A percentile compares a stretch with the other conserved stretches of the same genome.
phyloP scores from a whole-genome alignment of 164 flowering plant genomes.

The Houttuynia cordata region DNA sequence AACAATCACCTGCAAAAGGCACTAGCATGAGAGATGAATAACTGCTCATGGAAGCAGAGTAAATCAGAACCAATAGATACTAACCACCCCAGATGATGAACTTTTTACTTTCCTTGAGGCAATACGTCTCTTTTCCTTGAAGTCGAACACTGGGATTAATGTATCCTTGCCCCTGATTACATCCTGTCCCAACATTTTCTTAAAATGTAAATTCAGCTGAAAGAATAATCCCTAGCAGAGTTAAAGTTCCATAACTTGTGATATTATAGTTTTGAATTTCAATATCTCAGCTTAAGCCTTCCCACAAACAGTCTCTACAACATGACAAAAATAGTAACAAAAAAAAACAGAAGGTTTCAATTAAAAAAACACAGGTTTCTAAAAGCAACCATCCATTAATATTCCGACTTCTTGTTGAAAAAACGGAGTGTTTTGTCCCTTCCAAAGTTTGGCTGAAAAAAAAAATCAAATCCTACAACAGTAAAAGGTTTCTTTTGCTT shows the following conservation, averaged over 20 bases:
- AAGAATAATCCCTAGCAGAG: background rate
- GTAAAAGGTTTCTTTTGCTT: too few species aligned
- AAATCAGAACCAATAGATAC: constrained; percentile 4
- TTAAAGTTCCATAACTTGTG: background rate
- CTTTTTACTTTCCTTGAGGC: constrained; percentile 57
- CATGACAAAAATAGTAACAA: background rate
- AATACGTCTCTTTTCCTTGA: constrained; percentile 67
- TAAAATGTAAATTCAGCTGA: background rate
- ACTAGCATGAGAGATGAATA: background rate
- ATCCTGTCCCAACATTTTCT: constrained; percentile 33
- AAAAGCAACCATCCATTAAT: background rate
- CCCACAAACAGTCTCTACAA: background rate
- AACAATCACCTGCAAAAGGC: constrained; percentile 61
- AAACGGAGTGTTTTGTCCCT: too few species aligned
- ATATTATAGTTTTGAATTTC: too few species aligned
- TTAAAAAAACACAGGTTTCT: too few species aligned
- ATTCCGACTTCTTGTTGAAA: background rate
- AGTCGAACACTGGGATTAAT: constrained; percentile 69
- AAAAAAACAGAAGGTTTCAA: background rate
- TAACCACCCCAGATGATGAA: constrained; percentile 81
- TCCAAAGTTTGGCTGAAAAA: too few species aligned
- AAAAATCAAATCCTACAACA: too few species aligned
- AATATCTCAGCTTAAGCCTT: background rate
- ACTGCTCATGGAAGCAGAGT: background rate
- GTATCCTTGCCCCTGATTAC: constrained; percentile 76